phyloP scores from a whole-genome alignment of 441 rosid species.

The Kokia cookei region DNA sequence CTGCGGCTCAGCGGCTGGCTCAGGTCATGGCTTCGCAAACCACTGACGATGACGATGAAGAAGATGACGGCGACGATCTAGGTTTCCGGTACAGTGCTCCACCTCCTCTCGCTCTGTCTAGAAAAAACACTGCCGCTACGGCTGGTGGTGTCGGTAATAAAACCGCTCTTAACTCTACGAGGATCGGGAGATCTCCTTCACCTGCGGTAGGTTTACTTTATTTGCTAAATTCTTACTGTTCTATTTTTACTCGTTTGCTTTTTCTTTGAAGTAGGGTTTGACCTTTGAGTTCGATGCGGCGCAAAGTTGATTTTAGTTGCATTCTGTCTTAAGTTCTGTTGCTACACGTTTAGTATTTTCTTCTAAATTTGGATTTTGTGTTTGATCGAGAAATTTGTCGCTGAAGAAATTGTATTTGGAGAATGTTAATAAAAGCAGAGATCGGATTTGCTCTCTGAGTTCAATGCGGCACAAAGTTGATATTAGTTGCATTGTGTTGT shows the following conservation, averaged over 20 bases:
- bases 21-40: slow-evolving; percentile 88
- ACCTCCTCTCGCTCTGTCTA: slow-evolving; percentile 65
- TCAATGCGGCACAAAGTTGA: neutral
- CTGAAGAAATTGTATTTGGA: neutral
- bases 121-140: slow-evolving; percentile 26
- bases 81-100: slow-evolving; percentile 84
- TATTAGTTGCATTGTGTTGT: neutral
- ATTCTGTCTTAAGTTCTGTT: neutral
- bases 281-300: neutral
- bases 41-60: slow-evolving; percentile 47
- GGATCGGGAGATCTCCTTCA: slow-evolving; percentile 64
- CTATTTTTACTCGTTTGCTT: neutral
- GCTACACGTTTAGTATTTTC: neutral
- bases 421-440: neutral
- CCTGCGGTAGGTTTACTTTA: slow-evolving; percentile 43
- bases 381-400: neutral
- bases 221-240: neutral
- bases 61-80: slow-evolving; percentile 49
- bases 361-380: neutral
- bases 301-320: neutral
- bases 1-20: slow-evolving; percentile 80
- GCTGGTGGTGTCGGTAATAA: slow-evolving; percentile 13
- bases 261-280: neutral
- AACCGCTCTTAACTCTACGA: slow-evolving; percentile 26
- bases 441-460: slow-evolving; percentile 2